phyloP scores from a whole-genome alignment of 768 basidiomycete species.

The Candolleomyces aberdarensis region DNA sequence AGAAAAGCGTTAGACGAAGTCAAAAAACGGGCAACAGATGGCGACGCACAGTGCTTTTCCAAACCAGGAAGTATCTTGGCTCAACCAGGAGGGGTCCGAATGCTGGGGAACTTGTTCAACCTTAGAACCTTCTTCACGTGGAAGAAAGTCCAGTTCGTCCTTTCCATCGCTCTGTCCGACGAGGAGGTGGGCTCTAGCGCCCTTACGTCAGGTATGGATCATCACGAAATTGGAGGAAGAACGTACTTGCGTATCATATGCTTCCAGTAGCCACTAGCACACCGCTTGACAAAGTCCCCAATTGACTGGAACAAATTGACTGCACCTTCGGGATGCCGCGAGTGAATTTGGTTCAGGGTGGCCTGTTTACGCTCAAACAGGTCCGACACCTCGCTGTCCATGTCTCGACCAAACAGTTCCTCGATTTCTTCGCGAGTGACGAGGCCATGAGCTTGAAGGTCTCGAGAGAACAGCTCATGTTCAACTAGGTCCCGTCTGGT shows the following conservation, averaged over 20 bases:
- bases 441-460: neutral
- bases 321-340: neutral
- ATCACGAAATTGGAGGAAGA: neutral
- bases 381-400: neutral
- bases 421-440: slow-evolving; percentile 1
- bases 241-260: slow-evolving; percentile 5
- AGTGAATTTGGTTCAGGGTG: neutral
- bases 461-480: neutral
- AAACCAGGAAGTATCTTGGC: neutral
- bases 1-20: neutral
- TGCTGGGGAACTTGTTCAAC: neutral
- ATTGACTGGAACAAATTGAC: neutral
- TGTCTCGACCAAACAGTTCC: neutral
- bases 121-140: neutral
- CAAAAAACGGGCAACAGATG: no score
- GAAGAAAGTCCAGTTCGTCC: slow-evolving; percentile 5
- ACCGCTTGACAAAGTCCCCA: neutral
- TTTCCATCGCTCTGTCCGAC: neutral
- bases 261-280: neutral
- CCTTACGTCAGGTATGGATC: no score
- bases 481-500: neutral
- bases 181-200: neutral
- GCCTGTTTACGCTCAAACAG: neutral
- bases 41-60: neutral
- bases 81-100: neutral